Evolutionary conservation across 345 rosid genomes (phyloP).

Genomic region (Hibiscus mutabilis): DNA sequence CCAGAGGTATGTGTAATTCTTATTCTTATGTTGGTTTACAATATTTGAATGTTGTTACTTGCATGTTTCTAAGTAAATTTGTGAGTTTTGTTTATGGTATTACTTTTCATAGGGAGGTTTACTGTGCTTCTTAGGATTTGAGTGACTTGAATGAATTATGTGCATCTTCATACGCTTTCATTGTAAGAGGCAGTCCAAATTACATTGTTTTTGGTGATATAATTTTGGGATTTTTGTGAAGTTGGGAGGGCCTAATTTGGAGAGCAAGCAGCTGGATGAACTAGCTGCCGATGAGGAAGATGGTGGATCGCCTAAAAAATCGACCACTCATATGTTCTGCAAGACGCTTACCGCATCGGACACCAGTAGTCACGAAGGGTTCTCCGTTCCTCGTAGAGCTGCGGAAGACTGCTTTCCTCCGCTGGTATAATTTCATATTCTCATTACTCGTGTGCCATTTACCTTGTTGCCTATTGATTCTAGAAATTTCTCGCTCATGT

Average conservation of each 20-base stretch:
- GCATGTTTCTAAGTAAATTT: not conserved
- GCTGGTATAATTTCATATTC: conserved; percentile 40
- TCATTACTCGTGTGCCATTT: not conserved
- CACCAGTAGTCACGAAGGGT: conserved; percentile 98
- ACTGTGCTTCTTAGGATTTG: not conserved
- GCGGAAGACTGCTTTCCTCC: conserved; percentile 99
- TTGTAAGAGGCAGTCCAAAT: not conserved
- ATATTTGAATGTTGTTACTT: not conserved
- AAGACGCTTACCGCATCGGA: conserved; percentile 98
- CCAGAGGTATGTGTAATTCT: conserved; percentile 57
- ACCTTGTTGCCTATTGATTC: not conserved
- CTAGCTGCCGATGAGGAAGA: conserved; percentile 63
- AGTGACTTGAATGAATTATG: not conserved
- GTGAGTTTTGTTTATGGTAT: not conserved
- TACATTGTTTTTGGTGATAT: too few species aligned
- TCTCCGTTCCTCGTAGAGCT: conserved; percentile 97
- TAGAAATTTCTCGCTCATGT: not conserved
- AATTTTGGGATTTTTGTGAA: conserved; percentile 23
- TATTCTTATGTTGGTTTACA: not conserved
- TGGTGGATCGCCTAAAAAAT: conserved; percentile 42
- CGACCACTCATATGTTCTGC: conserved; percentile 96
- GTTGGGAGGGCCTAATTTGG: conserved; percentile 42
- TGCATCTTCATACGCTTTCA: not conserved
- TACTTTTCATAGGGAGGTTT: not conserved
- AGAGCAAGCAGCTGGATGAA: conserved; percentile 44